Evolutionary conservation across 2,329 filamentous ascomycete genomes (phyloP).

Genomic region (Diaporthe aspalathi): DNA sequence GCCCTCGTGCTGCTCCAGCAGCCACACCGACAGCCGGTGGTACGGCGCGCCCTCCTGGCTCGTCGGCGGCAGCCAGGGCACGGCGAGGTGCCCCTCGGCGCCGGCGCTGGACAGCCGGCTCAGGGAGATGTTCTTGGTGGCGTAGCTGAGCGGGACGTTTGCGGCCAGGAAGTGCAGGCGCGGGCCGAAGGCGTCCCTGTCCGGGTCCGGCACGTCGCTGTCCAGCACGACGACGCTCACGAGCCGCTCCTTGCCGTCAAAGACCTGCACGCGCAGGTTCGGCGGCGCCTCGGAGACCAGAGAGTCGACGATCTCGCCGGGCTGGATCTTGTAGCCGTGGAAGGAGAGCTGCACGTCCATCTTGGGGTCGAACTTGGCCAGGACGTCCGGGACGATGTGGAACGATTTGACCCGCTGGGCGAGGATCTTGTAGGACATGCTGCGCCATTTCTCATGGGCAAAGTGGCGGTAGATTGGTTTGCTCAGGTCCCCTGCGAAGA

Average conservation of each 20-base stretch:
- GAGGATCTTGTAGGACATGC: constrained; percentile 82
- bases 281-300: constrained; percentile 78
- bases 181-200: constrained; percentile 79
- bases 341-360: constrained; percentile 88
- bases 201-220: constrained; percentile 85
- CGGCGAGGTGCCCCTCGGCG: constrained; percentile 69
- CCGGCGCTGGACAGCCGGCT: constrained; percentile 52
- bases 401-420: constrained; percentile 89
- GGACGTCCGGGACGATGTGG: constrained; percentile 86
- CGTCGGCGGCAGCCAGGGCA: constrained; percentile 86
- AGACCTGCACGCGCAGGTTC: constrained; percentile 84
- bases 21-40: constrained; percentile 85
- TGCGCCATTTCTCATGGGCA: constrained; percentile 87
- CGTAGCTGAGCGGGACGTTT: constrained; percentile 62
- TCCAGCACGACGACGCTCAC: constrained; percentile 89
- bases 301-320: constrained; percentile 83
- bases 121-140: constrained; percentile 40
- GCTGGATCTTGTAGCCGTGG: constrained; percentile 73
- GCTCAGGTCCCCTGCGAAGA: constrained; percentile 87
- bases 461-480: constrained; percentile 96
- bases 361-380: constrained; percentile 81
- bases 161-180: constrained; percentile 89
- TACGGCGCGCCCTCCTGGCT: constrained; percentile 92
- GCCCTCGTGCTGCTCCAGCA: constrained; percentile 81
- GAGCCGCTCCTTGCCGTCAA: constrained; percentile 82